Conservation (phyloP, 805 yeast genomes). For the Saccharomycopsis javanensis region DNA sequence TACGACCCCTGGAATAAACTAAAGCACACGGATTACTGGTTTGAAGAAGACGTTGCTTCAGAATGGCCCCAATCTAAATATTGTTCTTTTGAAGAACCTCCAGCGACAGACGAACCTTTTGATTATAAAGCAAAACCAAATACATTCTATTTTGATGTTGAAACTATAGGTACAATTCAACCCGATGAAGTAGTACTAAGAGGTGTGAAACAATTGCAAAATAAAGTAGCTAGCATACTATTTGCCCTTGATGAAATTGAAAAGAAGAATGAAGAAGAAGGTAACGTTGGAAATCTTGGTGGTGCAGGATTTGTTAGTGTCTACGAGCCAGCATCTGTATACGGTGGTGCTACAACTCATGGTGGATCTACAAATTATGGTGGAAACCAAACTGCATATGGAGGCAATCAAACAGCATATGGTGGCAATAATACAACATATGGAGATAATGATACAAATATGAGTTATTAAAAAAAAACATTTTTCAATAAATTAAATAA, state of each 20-base stretch:
- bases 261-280: conserved; percentile 34
- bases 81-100: conserved; percentile 94
- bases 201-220: conserved; percentile 77
- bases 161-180: conserved; percentile 80
- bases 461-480: background rate
- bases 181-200: conserved; percentile 84
- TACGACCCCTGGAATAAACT: conserved; percentile 99
- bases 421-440: conserved; percentile 24
- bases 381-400: conserved; percentile 13
- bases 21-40: conserved; percentile 94
- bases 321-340: conserved; percentile 25
- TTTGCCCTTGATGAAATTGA: conserved; percentile 51
- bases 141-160: conserved; percentile 80
- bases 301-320: conserved; percentile 30
- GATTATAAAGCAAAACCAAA: conserved; percentile 78
- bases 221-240: conserved; percentile 81
- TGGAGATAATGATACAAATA: conserved; percentile 26
- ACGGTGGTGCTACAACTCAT: conserved; percentile 32
- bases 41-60: conserved; percentile 72
- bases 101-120: conserved; percentile 75
- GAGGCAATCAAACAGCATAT: conserved; percentile 25
- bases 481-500: background rate
- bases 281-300: conserved; percentile 41
- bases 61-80: conserved; percentile 93
- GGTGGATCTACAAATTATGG: conserved; percentile 24